These are phyloP conservation scores for Chaetothyriales sp. DNA, from an alignment of 2,329 filamentous ascomycete genomes.

Conservation along the genomic window DNA sequence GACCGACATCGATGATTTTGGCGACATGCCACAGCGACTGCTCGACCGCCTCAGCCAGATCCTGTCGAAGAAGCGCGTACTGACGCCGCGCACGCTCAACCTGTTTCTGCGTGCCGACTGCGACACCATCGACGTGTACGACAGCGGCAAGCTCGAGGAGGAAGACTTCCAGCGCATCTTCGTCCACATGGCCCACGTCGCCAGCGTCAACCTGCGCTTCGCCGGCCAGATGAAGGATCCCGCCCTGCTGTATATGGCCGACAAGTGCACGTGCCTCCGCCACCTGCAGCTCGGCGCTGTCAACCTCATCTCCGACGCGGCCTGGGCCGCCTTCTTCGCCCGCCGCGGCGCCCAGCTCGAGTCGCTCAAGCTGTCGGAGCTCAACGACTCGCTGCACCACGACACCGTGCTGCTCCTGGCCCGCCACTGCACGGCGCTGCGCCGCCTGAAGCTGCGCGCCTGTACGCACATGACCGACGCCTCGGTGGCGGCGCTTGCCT, in stretches of 20 bases:
- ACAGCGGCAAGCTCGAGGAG: slow-evolving; percentile 52
- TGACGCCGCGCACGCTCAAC: slow-evolving; percentile 35
- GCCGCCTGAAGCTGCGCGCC: slow-evolving; percentile 64
- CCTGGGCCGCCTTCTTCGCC: slow-evolving; percentile 59
- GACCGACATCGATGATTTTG: slow-evolving; percentile 51
- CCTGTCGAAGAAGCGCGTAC: slow-evolving; percentile 47
- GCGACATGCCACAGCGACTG: slow-evolving; percentile 45
- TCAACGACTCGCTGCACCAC: slow-evolving; percentile 70
- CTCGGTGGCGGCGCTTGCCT: slow-evolving; percentile 52
- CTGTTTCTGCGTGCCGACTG: slow-evolving; percentile 40
- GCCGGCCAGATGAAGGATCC: slow-evolving; percentile 85
- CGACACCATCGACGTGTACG: slow-evolving; percentile 45
- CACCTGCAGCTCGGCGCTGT: slow-evolving; percentile 68
- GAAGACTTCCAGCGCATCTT: slow-evolving; percentile 74
- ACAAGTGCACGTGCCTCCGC: slow-evolving; percentile 55
- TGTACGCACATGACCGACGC: slow-evolving; percentile 60
- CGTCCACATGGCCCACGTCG: slow-evolving; percentile 55
- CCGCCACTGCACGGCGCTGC: slow-evolving; percentile 52
- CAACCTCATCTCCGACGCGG: slow-evolving; percentile 64
- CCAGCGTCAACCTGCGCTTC: slow-evolving; percentile 61
- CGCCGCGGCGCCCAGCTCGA: slow-evolving; percentile 52
- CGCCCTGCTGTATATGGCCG: slow-evolving; percentile 67
- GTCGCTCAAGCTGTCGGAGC: slow-evolving; percentile 64
- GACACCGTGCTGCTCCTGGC: slow-evolving; percentile 51
- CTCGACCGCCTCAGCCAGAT: slow-evolving; percentile 49